Conservation (phyloP, 2,329 filamentous ascomycete genomes). For the Colletotrichum agaves region DNA sequence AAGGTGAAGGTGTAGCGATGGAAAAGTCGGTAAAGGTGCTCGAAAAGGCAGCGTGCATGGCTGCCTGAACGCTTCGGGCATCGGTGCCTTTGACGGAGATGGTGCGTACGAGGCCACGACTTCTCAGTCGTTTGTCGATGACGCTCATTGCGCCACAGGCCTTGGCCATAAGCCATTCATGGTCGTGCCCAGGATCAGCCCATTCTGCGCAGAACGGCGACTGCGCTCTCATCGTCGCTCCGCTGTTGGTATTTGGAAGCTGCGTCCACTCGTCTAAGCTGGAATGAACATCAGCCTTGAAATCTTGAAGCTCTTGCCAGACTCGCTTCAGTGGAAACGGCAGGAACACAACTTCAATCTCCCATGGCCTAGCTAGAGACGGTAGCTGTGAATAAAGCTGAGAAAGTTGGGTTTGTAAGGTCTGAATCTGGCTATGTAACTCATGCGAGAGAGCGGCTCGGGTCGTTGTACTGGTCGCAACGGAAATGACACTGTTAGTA, state of each 20-base stretch:
- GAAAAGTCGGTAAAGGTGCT: constrained; percentile 60
- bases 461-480: constrained; percentile 55
- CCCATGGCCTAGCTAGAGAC: constrained; percentile 73
- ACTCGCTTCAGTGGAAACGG: constrained; percentile 72
- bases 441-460: constrained; percentile 56
- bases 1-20: constrained; percentile 13
- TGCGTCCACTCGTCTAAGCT: constrained; percentile 66
- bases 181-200: constrained; percentile 56
- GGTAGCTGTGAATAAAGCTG: constrained; percentile 71
- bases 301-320: constrained; percentile 63
- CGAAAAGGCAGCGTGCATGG: constrained; percentile 71
- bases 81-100: constrained; percentile 71
- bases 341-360: constrained; percentile 79
- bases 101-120: constrained; percentile 75
- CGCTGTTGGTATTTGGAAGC: constrained; percentile 59
- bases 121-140: constrained; percentile 77
- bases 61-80: constrained; percentile 73
- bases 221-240: constrained; percentile 56
- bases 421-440: constrained; percentile 61
- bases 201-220: constrained; percentile 61
- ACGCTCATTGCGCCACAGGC: constrained; percentile 72
- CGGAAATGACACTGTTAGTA: constrained; percentile 58
- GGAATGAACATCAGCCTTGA: constrained; percentile 50
- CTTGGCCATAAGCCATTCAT: constrained; percentile 74
- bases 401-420: constrained; percentile 60